Evolutionary conservation across 2,329 filamentous ascomycete species (phyloP).

Genomic region (Ceratocystis alfenasii): DNA sequence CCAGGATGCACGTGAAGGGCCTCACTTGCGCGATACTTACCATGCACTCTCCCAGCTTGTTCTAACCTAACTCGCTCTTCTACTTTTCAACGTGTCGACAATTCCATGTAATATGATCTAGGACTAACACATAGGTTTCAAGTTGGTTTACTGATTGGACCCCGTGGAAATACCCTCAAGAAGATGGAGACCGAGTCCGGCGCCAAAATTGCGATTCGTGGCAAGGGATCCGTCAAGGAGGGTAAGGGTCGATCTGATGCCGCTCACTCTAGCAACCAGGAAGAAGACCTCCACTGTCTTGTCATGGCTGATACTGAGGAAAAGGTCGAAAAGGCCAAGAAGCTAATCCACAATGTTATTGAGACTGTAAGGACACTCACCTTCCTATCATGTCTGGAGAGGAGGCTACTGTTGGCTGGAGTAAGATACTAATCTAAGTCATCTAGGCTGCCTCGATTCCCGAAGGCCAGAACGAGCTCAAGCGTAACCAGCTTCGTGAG

Average conservation of each 20-base stretch:
- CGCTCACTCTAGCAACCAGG: slow-evolving; percentile 98
- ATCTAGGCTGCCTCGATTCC: slow-evolving; percentile 87
- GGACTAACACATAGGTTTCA: slow-evolving; percentile 91
- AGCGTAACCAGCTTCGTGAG: slow-evolving; percentile 95
- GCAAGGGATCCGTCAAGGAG: slow-evolving; percentile 99
- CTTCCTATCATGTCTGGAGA: neutral
- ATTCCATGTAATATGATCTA: slow-evolving; percentile 27
- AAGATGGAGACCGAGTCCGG: slow-evolving; percentile 98
- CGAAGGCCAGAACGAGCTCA: slow-evolving; percentile 96
- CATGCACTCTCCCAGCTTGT: slow-evolving; percentile 28
- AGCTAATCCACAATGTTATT: slow-evolving; percentile 95
- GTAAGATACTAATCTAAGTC: neutral
- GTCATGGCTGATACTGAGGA: slow-evolving; percentile 99
- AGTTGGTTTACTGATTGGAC: slow-evolving; percentile 99
- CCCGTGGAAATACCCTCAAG: slow-evolving; percentile 98
- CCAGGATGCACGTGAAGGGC: slow-evolving; percentile 11
- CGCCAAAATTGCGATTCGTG: slow-evolving; percentile 97
- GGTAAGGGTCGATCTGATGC: slow-evolving; percentile 98
- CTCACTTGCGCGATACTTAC: slow-evolving; percentile 19
- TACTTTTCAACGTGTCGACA: slow-evolving; percentile 2
- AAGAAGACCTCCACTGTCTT: slow-evolving; percentile 95
- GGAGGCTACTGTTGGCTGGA: too few species aligned
- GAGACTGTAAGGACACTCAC: slow-evolving; percentile 67
- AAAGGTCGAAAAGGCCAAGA: slow-evolving; percentile 98
- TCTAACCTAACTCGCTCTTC: slow-evolving; percentile 31